Conservation (phyloP, 2,329 filamentous ascomycete species). For the Talaromyces sp. region DNA sequence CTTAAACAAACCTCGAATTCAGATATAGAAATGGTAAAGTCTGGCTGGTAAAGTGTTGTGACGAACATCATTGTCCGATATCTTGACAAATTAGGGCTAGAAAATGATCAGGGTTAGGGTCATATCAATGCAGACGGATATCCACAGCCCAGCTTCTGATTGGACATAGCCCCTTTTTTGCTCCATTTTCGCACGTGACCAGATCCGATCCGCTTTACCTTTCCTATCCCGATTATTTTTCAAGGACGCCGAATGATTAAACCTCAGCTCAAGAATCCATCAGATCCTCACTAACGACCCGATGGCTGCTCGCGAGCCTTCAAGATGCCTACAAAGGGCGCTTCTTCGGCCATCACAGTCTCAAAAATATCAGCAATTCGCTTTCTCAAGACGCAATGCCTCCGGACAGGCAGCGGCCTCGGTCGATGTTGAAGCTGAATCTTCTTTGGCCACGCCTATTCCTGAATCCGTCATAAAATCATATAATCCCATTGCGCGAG, state of each 20-base stretch:
- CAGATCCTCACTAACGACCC: not conserved
- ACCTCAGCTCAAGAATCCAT: not conserved
- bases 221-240: constrained; percentile 6
- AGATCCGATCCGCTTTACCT: not conserved
- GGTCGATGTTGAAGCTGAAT: constrained; percentile 45
- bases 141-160: not conserved
- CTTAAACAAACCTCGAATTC: no score
- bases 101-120: not conserved
- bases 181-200: not conserved
- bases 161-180: not conserved
- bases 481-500: constrained; percentile 48
- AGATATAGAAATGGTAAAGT: no score
- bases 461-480: constrained; percentile 39
- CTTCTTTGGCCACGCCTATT: constrained; percentile 39
- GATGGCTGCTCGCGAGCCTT: constrained; percentile 39
- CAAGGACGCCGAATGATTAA: not conserved
- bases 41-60: no score
- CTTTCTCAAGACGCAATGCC: constrained; percentile 43
- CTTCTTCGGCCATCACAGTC: constrained; percentile 32
- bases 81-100: not conserved
- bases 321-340: constrained; percentile 36
- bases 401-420: constrained; percentile 38
- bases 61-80: no score
- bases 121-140: not conserved
- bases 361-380: constrained; percentile 26